A percentile compares a stretch with the other conserved stretches of the same genome.
Conservation (phyloP, 192 early-diverging fungal species). For the Podila horticola region DNA sequence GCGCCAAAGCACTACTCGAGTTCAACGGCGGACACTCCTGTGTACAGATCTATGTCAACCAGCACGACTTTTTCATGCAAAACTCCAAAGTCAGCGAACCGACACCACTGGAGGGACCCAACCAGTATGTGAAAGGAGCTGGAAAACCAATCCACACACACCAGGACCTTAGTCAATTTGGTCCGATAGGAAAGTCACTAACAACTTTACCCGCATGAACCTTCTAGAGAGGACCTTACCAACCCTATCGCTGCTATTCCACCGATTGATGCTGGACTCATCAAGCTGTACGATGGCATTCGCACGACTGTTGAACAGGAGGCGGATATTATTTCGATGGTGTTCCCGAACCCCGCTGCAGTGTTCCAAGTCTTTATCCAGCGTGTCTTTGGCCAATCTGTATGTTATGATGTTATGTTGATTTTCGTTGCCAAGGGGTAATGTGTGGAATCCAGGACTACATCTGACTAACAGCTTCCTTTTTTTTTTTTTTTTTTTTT, state of each 20-base stretch:
- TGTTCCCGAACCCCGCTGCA: constrained; percentile 90
- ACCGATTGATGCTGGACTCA: constrained; percentile 74
- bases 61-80: constrained; percentile 95
- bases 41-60: constrained; percentile 95
- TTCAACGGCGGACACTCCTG: constrained; percentile 97
- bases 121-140: constrained; percentile 26
- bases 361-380: constrained; percentile 96
- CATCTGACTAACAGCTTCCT: not conserved
- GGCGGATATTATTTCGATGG: constrained; percentile 90
- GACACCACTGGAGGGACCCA: constrained; percentile 34
- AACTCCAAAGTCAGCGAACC: constrained; percentile 74
- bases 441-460: not conserved
- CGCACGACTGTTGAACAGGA: constrained; percentile 84
- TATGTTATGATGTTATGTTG: constrained; percentile 49
- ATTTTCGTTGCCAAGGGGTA: not conserved
- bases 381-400: constrained; percentile 96
- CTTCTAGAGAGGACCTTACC: constrained; percentile 56
- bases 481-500: not conserved
- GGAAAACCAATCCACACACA: not conserved
- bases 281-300: constrained; percentile 87
- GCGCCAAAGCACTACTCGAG: constrained; percentile 87
- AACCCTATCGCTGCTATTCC: constrained; percentile 66
- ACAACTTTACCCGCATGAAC: not conserved
- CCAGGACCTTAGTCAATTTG: not conserved
- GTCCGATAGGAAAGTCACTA: not conserved